Base-by-base conservation (phyloP, 441 rosid species). In the Arabidopsis hybrid region DNA sequence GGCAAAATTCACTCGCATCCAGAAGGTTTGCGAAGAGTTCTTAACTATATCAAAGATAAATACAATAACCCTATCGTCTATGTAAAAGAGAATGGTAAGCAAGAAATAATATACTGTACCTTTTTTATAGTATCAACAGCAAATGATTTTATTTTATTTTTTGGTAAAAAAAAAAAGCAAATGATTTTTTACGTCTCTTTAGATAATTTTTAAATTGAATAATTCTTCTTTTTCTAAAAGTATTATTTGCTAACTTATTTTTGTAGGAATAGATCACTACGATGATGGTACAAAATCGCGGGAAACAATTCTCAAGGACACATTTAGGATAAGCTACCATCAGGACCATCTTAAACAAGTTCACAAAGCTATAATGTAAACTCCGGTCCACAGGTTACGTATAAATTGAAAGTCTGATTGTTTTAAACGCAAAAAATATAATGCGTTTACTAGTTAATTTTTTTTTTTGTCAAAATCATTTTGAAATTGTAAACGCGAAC, bases 51-150 rank as follows among this genome's bases (percentile, higher is more conserved):
- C n/a, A 79, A 79, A 76, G 12, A 75, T 36, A 79, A 79, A 52
- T 82, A 72, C 59, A 79, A 79, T 16, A 64, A 76, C 53, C 85
- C 79, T 14, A 60, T 21, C 32, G 61, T 79, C 17, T 73, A 82
- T 11, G 61, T 79, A 47, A 82, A 66, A 45, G 81, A 82, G 38
- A 82, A 79, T 35, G 82, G 85, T 82, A 10, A 63, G 65, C 14
- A 11, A 29, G 12, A n/a, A 36, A 4, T 3, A 31, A 31, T 31
- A 4, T 31, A 31, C 26, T 21, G 26, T 21, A 21, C 26, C 26
- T 21, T 4, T 0, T 13, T 53, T 14, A 1, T 55, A 4, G 0
- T 9, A 29, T 8, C 4, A 65, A 50, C 35, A 70, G 7, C 45
- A 45, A 7, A 31, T 31, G 32, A 31, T 31, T 4, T 21, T 21